These are phyloP conservation scores for Aureobasidium sp. DNA, from an alignment of 2,329 filamentous ascomycete species.

Conservation along the genomic window DNA sequence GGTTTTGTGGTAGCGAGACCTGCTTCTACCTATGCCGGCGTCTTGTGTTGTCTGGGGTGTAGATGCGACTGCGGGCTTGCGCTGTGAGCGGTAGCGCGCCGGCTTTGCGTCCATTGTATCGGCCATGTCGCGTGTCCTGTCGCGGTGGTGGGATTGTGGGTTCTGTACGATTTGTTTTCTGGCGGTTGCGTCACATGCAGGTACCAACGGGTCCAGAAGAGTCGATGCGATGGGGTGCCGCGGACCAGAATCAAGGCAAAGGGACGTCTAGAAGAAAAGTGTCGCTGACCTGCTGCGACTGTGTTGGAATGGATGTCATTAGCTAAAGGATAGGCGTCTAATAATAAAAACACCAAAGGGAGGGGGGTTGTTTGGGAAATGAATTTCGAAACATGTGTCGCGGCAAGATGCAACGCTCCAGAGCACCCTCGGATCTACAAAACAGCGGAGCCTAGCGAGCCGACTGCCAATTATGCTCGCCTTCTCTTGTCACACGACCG, in stretches of 20 bases:
- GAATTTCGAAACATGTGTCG: constrained; percentile 9
- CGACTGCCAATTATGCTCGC: not conserved
- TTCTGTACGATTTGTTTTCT: not conserved
- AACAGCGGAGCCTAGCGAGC: not conserved
- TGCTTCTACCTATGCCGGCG: constrained; percentile 14
- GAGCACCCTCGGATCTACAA: constrained; percentile 3
- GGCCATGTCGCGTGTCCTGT: constrained; percentile 18
- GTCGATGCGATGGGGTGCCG: not conserved
- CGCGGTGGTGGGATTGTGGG: not conserved
- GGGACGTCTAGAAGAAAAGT: not conserved
- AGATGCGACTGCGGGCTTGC: constrained; percentile 33
- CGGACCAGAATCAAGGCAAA: not conserved
- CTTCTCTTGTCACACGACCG: not conserved
- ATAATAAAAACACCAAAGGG: constrained; percentile 12
- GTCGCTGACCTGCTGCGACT: constrained; percentile 14
- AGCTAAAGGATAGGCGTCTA: not conserved
- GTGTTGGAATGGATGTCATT: not conserved
- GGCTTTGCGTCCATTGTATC: constrained; percentile 34
- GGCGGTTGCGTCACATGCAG: constrained; percentile 11
- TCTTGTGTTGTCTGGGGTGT: constrained; percentile 7
- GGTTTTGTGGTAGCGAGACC: constrained; percentile 19
- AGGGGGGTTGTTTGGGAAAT: constrained; percentile 3
- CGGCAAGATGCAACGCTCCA: not conserved
- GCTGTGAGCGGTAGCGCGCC: constrained; percentile 53
- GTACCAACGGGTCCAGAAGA: constrained; percentile 1